Evolutionary conservation across 768 basidiomycete genomes (phyloP).

Genomic region (Amanita brunnescens): DNA sequence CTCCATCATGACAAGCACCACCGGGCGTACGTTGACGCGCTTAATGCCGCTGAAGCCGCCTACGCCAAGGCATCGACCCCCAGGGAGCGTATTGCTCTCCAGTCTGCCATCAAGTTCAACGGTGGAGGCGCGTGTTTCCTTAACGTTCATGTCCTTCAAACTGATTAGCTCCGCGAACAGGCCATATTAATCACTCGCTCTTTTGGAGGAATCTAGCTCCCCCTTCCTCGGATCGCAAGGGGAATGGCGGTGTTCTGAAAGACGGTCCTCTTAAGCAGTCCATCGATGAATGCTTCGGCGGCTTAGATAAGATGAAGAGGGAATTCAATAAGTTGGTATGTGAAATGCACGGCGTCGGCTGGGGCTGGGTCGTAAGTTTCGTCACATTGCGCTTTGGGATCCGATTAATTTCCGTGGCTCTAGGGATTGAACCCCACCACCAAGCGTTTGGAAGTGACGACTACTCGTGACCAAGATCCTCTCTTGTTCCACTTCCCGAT

Average conservation of each 20-base stretch:
- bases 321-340: slow-evolving; percentile 81
- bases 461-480: slow-evolving; percentile 96
- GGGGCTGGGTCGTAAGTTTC: slow-evolving; percentile 87
- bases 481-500: slow-evolving; percentile 67
- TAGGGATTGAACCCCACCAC: slow-evolving; percentile 63
- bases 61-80: slow-evolving; percentile 61
- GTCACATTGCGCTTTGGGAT: slow-evolving; percentile 4
- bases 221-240: slow-evolving; percentile 39
- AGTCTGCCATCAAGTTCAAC: slow-evolving; percentile 91
- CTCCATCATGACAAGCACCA: slow-evolving; percentile 96
- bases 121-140: slow-evolving; percentile 64
- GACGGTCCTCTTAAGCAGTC: slow-evolving; percentile 63
- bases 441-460: slow-evolving; percentile 75
- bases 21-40: slow-evolving; percentile 85
- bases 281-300: slow-evolving; percentile 56
- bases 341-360: slow-evolving; percentile 87
- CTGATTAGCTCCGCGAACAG: slow-evolving; percentile 22
- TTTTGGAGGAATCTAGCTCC: slow-evolving; percentile 95
- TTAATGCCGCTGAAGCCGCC: slow-evolving; percentile 81
- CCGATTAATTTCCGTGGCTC: not conserved
- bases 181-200: slow-evolving; percentile 90
- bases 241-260: slow-evolving; percentile 49
- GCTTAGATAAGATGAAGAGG: slow-evolving; percentile 61
- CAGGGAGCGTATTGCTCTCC: slow-evolving; percentile 79
- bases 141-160: not conserved